These are phyloP conservation scores for Chlorella sp. DNA, from an alignment of 139 green algal species.

Conservation along the genomic window DNA sequence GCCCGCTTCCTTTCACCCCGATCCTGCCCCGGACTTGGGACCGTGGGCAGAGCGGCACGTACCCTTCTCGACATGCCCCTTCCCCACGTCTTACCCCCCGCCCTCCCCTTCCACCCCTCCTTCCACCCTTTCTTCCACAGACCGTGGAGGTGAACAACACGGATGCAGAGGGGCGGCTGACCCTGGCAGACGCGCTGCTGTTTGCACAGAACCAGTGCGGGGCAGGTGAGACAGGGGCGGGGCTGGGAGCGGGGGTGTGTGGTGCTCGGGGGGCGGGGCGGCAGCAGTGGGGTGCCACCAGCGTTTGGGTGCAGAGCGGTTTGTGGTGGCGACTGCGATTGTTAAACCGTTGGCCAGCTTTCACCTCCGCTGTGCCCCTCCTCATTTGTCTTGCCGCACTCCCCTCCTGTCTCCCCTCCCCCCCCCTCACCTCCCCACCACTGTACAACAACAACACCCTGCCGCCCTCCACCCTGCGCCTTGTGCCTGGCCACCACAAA, in stretches of 20 bases:
- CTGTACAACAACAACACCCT: too few species aligned
- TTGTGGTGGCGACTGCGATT: neutral
- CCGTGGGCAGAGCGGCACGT: too few species aligned
- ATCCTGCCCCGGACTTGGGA: too few species aligned
- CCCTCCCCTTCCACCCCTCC: neutral
- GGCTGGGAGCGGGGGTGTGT: neutral
- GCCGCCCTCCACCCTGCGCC: too few species aligned
- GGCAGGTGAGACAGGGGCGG: constrained; percentile 36
- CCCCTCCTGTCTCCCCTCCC: neutral
- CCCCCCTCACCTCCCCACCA: neutral
- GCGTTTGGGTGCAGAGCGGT: neutral
- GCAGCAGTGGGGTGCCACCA: too few species aligned
- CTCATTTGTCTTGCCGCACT: neutral
- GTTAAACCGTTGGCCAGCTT: neutral
- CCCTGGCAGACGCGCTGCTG: constrained; percentile 93
- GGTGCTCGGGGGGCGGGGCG: neutral
- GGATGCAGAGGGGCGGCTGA: constrained; percentile 89
- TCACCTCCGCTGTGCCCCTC: too few species aligned
- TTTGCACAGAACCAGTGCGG: constrained; percentile 88
- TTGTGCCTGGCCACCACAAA: too few species aligned
- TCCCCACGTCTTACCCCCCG: neutral
- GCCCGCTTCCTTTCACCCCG: too few species aligned
- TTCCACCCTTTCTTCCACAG: neutral
- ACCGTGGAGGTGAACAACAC: constrained; percentile 84
- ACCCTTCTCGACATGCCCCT: too few species aligned